phyloP scores from a whole-genome alignment of 306 rosid species.

The Castanea crenata region DNA sequence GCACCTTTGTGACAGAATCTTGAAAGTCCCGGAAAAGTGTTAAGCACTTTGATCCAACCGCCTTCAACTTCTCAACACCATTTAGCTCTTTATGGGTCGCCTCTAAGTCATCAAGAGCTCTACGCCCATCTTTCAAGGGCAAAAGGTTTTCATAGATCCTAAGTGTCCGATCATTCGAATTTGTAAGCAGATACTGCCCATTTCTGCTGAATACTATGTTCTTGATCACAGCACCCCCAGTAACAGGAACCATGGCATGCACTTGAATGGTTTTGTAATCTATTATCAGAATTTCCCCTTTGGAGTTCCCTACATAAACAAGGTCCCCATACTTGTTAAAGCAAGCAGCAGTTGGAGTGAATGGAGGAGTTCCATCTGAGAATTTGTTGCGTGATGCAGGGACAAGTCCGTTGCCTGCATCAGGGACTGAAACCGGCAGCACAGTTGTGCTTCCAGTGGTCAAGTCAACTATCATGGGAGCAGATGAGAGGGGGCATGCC shows the following conservation, averaged over 20 bases:
- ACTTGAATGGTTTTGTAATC: slow-evolving; percentile 55
- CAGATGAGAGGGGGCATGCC: slow-evolving; percentile 92
- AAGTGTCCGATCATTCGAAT: slow-evolving; percentile 84
- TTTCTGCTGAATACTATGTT: slow-evolving; percentile 89
- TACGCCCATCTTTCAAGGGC: slow-evolving; percentile 63
- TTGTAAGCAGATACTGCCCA: slow-evolving; percentile 88
- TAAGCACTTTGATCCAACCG: slow-evolving; percentile 75
- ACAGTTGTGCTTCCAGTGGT: slow-evolving; percentile 59
- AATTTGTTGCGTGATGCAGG: slow-evolving; percentile 68
- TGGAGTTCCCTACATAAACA: slow-evolving; percentile 92
- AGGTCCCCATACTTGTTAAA: slow-evolving; percentile 76
- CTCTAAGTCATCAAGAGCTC: slow-evolving; percentile 46
- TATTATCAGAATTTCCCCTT: slow-evolving; percentile 88
- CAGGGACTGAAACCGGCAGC: slow-evolving; percentile 73
- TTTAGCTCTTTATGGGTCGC: slow-evolving; percentile 41
- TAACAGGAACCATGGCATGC: slow-evolving; percentile 67
- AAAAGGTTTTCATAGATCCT: slow-evolving; percentile 92
- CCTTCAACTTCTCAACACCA: slow-evolving; percentile 71
- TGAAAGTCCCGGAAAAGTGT: slow-evolving; percentile 88
- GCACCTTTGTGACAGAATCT: slow-evolving; percentile 91
- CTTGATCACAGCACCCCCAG: slow-evolving; percentile 84
- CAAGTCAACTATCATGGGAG: slow-evolving; percentile 93
- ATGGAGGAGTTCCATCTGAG: slow-evolving; percentile 71
- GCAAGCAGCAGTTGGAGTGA: slow-evolving; percentile 93
- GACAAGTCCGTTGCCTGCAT: slow-evolving; percentile 36